phyloP scores from a whole-genome alignment of 176 grass and related monocot genomes.

The Triticum dicoccoides region DNA sequence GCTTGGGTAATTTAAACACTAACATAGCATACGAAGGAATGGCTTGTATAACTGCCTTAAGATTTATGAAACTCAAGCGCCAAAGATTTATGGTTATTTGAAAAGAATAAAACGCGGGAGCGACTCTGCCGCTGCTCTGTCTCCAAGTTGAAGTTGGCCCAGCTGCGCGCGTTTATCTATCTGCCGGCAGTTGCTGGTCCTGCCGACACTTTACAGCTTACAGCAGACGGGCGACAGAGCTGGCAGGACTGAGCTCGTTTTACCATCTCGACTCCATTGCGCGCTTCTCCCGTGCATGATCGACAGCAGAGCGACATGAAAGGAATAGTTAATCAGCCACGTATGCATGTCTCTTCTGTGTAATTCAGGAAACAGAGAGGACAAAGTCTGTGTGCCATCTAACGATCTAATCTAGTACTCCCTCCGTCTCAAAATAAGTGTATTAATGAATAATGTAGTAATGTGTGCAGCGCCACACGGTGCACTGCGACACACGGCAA shows the following conservation, averaged over 20 bases:
- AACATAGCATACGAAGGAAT: too few relatives aligned
- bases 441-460: background rate
- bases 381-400: background rate
- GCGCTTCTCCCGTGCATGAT: too few relatives aligned
- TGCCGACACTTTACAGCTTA: slow-evolving; percentile 7
- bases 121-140: background rate
- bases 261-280: too few relatives aligned
- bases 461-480: background rate
- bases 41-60: too few relatives aligned
- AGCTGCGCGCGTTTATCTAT: background rate
- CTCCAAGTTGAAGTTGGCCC: background rate
- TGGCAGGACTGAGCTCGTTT: background rate
- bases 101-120: background rate
- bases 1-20: too few relatives aligned
- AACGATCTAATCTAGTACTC: too few relatives aligned
- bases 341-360: background rate
- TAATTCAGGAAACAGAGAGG: background rate
- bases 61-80: too few relatives aligned
- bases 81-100: too few relatives aligned
- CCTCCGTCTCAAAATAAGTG: too few relatives aligned
- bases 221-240: background rate
- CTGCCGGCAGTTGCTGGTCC: background rate
- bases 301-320: too few relatives aligned
- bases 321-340: too few relatives aligned
- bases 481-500: background rate